phyloP scores from a whole-genome alignment of 441 rosid species.

The Adansonia gregorii region DNA sequence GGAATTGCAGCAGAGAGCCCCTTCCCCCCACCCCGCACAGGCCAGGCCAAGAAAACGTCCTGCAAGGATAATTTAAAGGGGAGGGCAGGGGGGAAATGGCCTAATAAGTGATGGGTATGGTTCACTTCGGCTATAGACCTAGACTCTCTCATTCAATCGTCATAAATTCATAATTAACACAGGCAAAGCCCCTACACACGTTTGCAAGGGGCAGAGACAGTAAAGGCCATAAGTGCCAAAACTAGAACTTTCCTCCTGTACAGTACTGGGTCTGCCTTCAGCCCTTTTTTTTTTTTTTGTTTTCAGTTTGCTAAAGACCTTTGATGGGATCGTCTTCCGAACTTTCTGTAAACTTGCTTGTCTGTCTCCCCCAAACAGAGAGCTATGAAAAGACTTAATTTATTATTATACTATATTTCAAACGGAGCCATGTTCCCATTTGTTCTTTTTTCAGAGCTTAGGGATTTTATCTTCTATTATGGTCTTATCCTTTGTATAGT shows the following conservation, averaged over 20 bases:
- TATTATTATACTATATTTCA: neutral
- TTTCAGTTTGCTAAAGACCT: slow-evolving; percentile 22
- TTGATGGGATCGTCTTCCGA: slow-evolving; percentile 41
- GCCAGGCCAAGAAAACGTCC: neutral
- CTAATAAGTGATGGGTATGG: neutral
- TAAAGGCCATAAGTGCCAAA: slow-evolving; percentile 1
- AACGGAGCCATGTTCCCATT: slow-evolving; percentile 31
- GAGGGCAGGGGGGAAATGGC: neutral
- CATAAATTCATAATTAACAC: slow-evolving; percentile 24
- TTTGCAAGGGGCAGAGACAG: slow-evolving; percentile 12
- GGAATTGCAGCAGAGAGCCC: slow-evolving; percentile 8
- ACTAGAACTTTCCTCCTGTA: neutral
- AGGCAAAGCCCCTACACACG: slow-evolving; percentile 27
- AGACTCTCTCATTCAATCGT: neutral
- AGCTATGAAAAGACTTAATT: neutral
- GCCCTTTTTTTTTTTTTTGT: too few species aligned
- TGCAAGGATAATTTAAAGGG: neutral
- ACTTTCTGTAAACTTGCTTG: slow-evolving; percentile 36
- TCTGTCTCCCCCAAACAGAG: slow-evolving; percentile 32
- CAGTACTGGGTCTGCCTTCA: slow-evolving; percentile 25
- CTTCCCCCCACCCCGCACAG: neutral
- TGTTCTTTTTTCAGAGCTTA: slow-evolving; percentile 35
- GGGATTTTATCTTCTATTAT: neutral
- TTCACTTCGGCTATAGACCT: neutral
- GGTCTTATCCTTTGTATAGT: neutral